Percentiles rank a stretch among this genome's conserved stretches.
phyloP scores from a whole-genome alignment of 192 early-diverging fungal genomes.

The Podochytrium sp. region DNA sequence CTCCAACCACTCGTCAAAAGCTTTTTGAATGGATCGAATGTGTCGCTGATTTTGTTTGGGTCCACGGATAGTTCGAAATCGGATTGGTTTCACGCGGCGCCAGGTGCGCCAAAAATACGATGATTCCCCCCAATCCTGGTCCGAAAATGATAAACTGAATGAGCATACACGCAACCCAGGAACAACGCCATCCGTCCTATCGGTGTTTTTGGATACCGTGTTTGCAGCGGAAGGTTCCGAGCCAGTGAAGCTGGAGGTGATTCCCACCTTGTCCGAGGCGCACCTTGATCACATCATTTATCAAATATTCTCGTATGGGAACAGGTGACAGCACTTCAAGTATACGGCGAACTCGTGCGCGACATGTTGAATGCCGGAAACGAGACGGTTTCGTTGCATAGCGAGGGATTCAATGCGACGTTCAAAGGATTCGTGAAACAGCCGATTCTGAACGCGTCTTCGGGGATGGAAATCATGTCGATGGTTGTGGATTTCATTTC shows the following conservation, averaged over 20 bases:
- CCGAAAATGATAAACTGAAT: background rate
- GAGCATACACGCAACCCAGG: background rate
- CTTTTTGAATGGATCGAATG: slow-evolving; percentile 12
- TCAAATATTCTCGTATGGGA: background rate
- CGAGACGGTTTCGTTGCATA: background rate
- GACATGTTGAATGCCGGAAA: slow-evolving; percentile 9
- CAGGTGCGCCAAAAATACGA: background rate
- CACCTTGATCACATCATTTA: background rate
- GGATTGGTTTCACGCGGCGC: slow-evolving; percentile 5
- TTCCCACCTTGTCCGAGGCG: background rate
- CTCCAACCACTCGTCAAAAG: slow-evolving; percentile 7
- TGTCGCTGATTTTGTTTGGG: slow-evolving; percentile 16
- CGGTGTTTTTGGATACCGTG: slow-evolving; percentile 8
- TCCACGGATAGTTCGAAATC: slow-evolving; percentile 6
- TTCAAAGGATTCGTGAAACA: background rate
- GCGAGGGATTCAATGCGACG: background rate
- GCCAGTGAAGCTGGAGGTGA: slow-evolving; percentile 12
- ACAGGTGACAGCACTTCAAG: background rate
- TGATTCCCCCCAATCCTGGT: background rate
- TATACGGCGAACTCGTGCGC: slow-evolving; percentile 13
- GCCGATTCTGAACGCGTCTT: background rate
- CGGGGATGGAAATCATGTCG: slow-evolving; percentile 14
- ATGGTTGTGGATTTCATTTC: background rate
- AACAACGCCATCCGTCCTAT: background rate
- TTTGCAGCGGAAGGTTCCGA: slow-evolving; percentile 7